A percentile compares a stretch with the other conserved stretches of the same genome.
Conservation (phyloP, 2,329 filamentous ascomycete genomes). For the Trichophyton rubrum region DNA sequence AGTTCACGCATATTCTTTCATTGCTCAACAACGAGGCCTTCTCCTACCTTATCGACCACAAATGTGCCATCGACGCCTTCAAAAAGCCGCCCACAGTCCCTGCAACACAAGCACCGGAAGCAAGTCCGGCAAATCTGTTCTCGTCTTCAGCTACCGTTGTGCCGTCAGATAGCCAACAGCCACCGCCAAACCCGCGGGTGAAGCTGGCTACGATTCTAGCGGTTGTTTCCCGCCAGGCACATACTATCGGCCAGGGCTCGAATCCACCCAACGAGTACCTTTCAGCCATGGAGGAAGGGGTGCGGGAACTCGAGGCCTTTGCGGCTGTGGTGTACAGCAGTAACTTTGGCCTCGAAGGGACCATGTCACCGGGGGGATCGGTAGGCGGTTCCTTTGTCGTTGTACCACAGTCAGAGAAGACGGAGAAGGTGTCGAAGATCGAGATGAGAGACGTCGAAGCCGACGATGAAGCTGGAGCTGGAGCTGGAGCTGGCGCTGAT, state of each 20-base stretch:
- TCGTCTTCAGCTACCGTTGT: slow-evolving; percentile 33
- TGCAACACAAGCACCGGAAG: slow-evolving; percentile 33
- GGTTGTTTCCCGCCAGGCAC: slow-evolving; percentile 79
- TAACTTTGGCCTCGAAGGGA: slow-evolving; percentile 22
- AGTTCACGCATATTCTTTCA: slow-evolving; percentile 75
- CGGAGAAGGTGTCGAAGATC: neutral
- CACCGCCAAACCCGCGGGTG: slow-evolving; percentile 32
- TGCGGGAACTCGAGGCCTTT: slow-evolving; percentile 37
- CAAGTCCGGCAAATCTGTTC: slow-evolving; percentile 35
- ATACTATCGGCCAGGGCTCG: slow-evolving; percentile 65
- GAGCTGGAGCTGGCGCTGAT: neutral
- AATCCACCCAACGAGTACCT: slow-evolving; percentile 36
- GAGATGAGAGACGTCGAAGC: neutral
- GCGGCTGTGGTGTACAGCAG: slow-evolving; percentile 39
- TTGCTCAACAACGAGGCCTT: slow-evolving; percentile 80
- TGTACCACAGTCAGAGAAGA: neutral
- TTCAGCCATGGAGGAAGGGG: slow-evolving; percentile 32
- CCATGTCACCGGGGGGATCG: neutral
- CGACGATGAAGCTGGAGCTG: neutral
- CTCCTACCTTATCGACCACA: slow-evolving; percentile 67
- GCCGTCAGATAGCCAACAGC: slow-evolving; percentile 12
- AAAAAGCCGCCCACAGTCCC: slow-evolving; percentile 37
- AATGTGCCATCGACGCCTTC: slow-evolving; percentile 67
- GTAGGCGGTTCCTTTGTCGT: neutral
- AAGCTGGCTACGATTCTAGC: slow-evolving; percentile 85